phyloP scores from a whole-genome alignment of 176 grass and related monocot genomes.

The Echinochloa phyllopogon region DNA sequence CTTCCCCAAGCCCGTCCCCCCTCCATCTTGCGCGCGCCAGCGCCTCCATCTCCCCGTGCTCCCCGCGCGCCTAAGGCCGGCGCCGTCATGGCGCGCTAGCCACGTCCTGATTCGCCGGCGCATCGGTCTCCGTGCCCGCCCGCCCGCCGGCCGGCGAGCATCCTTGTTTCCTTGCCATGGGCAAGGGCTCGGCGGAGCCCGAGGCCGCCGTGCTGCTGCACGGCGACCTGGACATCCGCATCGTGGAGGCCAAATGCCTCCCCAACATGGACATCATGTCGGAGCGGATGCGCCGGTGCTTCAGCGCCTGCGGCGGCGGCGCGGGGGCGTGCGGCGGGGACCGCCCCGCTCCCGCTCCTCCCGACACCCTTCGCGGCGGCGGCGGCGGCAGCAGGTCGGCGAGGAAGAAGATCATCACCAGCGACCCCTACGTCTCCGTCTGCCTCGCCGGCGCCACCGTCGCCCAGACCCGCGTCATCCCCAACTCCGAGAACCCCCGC shows the following conservation, averaged over 20 bases:
- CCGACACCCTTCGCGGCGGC: slow-evolving; percentile 30
- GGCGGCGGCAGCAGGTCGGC: neutral
- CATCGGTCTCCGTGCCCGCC: neutral
- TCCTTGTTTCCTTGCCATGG: neutral
- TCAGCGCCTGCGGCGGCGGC: slow-evolving; percentile 36
- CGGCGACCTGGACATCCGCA: slow-evolving; percentile 73
- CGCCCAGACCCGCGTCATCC: slow-evolving; percentile 73
- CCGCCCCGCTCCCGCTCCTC: neutral
- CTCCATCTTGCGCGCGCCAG: neutral
- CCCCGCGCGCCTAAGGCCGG: neutral
- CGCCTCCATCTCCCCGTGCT: neutral
- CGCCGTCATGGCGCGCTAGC: slow-evolving; percentile 1
- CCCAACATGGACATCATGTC: slow-evolving; percentile 80
- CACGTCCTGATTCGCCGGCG: neutral
- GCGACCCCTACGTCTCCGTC: slow-evolving; percentile 81
- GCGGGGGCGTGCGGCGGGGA: neutral
- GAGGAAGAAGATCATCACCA: slow-evolving; percentile 71
- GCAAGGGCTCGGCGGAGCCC: slow-evolving; percentile 8
- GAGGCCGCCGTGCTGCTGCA: slow-evolving; percentile 48
- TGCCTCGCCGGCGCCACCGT: slow-evolving; percentile 66
- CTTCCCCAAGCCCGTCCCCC: neutral
- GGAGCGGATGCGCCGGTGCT: slow-evolving; percentile 71
- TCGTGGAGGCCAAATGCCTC: slow-evolving; percentile 64
- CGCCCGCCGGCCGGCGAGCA: neutral
- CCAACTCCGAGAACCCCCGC: slow-evolving; percentile 65